Evolutionary conservation across 2,329 filamentous ascomycete species (phyloP).

Genomic region (Eutypella sp.): DNA sequence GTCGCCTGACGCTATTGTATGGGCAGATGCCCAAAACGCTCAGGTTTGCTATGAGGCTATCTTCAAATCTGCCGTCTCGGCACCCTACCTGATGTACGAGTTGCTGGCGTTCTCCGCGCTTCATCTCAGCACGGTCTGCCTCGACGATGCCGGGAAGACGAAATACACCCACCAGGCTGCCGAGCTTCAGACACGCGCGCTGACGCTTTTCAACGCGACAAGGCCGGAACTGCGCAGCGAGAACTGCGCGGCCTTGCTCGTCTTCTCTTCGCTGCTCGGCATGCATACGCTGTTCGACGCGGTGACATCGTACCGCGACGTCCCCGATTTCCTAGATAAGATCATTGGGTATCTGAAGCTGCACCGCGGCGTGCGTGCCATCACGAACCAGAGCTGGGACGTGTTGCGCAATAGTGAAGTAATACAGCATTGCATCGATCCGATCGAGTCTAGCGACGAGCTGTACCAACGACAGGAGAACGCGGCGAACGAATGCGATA

Average conservation of each 20-base stretch:
- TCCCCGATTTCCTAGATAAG: conserved; percentile 23
- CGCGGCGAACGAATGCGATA: background rate
- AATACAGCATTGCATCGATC: no score
- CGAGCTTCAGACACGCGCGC: conserved; percentile 24
- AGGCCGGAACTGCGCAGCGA: conserved; percentile 9
- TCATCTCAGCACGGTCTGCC: conserved; percentile 27
- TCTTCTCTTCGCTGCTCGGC: conserved; percentile 27
- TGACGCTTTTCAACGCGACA: conserved; percentile 26
- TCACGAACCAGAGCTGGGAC: conserved; percentile 14
- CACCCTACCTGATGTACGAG: conserved; percentile 32
- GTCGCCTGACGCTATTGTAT: background rate
- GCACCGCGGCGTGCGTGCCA: conserved; percentile 23
- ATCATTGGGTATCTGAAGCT: conserved; percentile 26
- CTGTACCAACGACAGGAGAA: background rate
- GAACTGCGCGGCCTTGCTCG: conserved; percentile 26
- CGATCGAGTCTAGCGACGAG: conserved; percentile 11
- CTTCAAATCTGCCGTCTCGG: conserved; percentile 9
- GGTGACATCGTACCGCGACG: conserved; percentile 22
- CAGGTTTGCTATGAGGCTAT: background rate
- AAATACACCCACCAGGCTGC: conserved; percentile 25
- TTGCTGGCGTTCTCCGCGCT: conserved; percentile 30
- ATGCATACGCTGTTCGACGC: conserved; percentile 34
- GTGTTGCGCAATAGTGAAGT: no score
- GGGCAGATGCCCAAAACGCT: background rate
- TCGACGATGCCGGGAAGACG: conserved; percentile 12